Evolutionary conservation across 345 rosid species (phyloP).

Genomic region (Anastatica hierochuntica): DNA sequence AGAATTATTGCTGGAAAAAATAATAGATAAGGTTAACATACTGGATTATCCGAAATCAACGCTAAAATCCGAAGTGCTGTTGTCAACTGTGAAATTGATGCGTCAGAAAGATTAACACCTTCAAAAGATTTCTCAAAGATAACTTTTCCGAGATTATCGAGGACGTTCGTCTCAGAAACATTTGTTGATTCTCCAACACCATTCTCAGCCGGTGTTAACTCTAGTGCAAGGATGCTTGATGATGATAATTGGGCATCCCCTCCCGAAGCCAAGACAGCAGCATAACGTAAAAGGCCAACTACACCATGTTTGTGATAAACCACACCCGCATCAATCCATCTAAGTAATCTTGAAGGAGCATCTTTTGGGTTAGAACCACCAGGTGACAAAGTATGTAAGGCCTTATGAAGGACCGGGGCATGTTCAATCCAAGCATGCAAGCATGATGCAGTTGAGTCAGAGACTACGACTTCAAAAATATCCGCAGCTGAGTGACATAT

Average conservation of each 20-base stretch:
- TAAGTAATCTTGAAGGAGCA: conserved; percentile 83
- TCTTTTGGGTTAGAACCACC: conserved; percentile 96
- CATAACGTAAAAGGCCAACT: conserved; percentile 84
- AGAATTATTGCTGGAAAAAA: conserved; percentile 4
- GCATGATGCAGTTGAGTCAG: conserved; percentile 83
- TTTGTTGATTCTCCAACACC: conserved; percentile 61
- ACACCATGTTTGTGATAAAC: conserved; percentile 90
- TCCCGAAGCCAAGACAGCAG: conserved; percentile 82
- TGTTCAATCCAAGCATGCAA: conserved; percentile 81
- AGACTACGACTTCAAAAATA: conserved; percentile 84
- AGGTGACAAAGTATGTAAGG: conserved; percentile 77
- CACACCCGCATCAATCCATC: conserved; percentile 90
- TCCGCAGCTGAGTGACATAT: conserved; percentile 95
- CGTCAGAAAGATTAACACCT: conserved; percentile 73
- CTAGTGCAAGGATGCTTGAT: conserved; percentile 61
- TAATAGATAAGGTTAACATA: conserved; percentile 30
- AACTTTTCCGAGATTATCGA: conserved; percentile 86
- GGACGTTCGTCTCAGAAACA: conserved; percentile 60
- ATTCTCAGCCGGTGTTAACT: conserved; percentile 65
- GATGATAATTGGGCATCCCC: conserved; percentile 87
- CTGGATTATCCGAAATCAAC: conserved; percentile 72
- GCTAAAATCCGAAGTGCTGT: conserved; percentile 87
- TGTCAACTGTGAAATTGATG: conserved; percentile 81
- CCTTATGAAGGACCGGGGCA: conserved; percentile 83
- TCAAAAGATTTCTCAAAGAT: conserved; percentile 74